Evolutionary conservation across 2,329 filamentous ascomycete genomes (phyloP), one percentile per base, ranked within the genome.

Genomic region (Tolypocladium capitatum): DNA sequence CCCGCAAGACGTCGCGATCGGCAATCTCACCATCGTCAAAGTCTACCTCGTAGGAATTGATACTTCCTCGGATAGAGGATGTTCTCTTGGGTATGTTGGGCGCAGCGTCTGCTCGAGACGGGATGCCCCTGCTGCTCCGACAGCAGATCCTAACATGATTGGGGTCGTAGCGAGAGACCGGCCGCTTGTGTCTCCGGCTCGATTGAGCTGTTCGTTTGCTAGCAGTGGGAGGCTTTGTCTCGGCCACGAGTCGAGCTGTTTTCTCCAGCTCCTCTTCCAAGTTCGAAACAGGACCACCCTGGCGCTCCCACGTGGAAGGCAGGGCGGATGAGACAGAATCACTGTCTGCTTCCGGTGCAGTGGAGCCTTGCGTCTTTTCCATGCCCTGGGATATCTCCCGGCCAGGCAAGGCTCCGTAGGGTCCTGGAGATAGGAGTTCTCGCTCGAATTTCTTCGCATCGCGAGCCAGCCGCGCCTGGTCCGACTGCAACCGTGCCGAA

Each of bases 1-100:
- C 77, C 45, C 69, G 66, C 44, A 80, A 66, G 3, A 80, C 70
- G 55, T 77, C 73, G 42, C 68, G 65, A 55, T 79, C 71, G 24
- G 60, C 61, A 30, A 76, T 69, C 33, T 64, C 57, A 13, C 54
- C 53, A 48, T 70, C 66, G 8, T 66, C 62, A n/a, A 61, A 54
- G 28, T 65, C 63, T 18, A 51, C 33, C 5, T 56, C 54, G 9
- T 51, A 46, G 16, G 52, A 58, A 33, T 47, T 50, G 20, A 55
- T 46, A 27, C 49, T 58, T 16, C 51, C 54, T 33, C 49, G 54
- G n/a, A 65, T 62, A 3, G 65, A 67, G 24, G 65, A 67, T 27
- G 56, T 62, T 50, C 65, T 58, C 46, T 55, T 56, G 14, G 65
- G 65, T 38, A 67, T 61, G 47, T 61, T 63, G 13, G 65, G 65